Conservation (phyloP, 2,329 filamentous ascomycete species). For the Bisporella sp. region DNA sequence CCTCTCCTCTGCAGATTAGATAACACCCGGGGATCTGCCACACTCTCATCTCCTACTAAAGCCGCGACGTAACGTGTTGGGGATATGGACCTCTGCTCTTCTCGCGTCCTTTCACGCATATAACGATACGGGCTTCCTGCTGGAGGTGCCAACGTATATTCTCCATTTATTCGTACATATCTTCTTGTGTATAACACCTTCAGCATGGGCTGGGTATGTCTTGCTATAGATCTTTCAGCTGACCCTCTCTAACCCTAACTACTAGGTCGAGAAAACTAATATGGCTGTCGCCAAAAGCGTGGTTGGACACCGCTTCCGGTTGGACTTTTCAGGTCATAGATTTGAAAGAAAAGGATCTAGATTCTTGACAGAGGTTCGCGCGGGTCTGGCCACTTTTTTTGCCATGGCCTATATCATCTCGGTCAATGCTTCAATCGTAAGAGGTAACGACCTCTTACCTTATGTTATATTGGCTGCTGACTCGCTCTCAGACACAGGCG, state of each 20-base stretch:
- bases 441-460: conserved; percentile 28
- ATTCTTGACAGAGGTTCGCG: conserved; percentile 80
- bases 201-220: conserved; percentile 25
- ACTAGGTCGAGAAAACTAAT: conserved; percentile 25
- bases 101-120: no score
- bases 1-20: no score
- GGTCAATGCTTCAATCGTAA: conserved; percentile 44
- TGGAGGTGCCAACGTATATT: not conserved
- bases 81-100: no score
- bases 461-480: conserved; percentile 49
- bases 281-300: conserved; percentile 51
- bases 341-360: conserved; percentile 49
- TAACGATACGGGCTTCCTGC: no score
- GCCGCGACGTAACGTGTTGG: no score
- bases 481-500: conserved; percentile 44
- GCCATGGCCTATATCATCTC: conserved; percentile 71
- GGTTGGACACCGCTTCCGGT: conserved; percentile 67
- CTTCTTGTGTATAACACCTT: conserved; percentile 6
- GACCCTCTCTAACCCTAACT: not conserved
- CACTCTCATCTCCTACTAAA: no score
- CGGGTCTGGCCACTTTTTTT: conserved; percentile 68
- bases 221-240: not conserved
- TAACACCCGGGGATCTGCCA: no score
- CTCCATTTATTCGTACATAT: conserved; percentile 6
- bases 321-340: conserved; percentile 74